These are phyloP conservation scores for Paecilomyces sp. DNA, from an alignment of 2,329 filamentous ascomycete genomes.

Conservation along the genomic window DNA sequence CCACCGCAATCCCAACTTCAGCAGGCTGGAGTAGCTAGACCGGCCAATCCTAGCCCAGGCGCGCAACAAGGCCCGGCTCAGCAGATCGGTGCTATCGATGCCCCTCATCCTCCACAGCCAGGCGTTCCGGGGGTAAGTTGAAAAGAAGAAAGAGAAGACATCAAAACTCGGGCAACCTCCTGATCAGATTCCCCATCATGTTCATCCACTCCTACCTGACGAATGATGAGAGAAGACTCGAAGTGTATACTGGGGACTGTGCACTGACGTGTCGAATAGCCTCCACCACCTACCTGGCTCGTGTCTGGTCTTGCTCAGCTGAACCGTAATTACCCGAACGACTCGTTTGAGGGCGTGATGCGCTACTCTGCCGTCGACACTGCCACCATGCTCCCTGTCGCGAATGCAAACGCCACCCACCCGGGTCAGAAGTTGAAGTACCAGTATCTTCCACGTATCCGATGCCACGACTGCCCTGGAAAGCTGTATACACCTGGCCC, in stretches of 20 bases:
- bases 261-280: conserved; percentile 44
- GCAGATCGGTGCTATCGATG: conserved; percentile 40
- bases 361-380: conserved; percentile 76
- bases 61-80: conserved; percentile 22
- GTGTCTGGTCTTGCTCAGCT: conserved; percentile 64
- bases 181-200: conserved; percentile 4
- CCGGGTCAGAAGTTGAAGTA: conserved; percentile 60
- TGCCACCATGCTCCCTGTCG: conserved; percentile 58
- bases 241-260: conserved; percentile 1
- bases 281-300: conserved; percentile 83
- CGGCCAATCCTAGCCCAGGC: conserved; percentile 13
- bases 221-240: not conserved
- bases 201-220: not conserved
- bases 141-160: conserved; percentile 1
- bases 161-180: conserved; percentile 8
- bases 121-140: conserved; percentile 38
- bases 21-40: conserved; percentile 14
- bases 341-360: conserved; percentile 86
- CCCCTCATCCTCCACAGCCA: conserved; percentile 34
- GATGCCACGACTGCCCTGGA: conserved; percentile 85
- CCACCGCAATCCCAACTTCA: conserved; percentile 23
- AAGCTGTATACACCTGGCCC: conserved; percentile 91
- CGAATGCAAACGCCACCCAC: conserved; percentile 44
- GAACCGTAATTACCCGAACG: conserved; percentile 63
- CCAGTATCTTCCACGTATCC: conserved; percentile 80